Percentiles rank a stretch among this genome's conserved stretches.
These are phyloP conservation scores for Candida xyloterini DNA, from an alignment of 805 yeast genomes.

Conservation along the genomic window DNA sequence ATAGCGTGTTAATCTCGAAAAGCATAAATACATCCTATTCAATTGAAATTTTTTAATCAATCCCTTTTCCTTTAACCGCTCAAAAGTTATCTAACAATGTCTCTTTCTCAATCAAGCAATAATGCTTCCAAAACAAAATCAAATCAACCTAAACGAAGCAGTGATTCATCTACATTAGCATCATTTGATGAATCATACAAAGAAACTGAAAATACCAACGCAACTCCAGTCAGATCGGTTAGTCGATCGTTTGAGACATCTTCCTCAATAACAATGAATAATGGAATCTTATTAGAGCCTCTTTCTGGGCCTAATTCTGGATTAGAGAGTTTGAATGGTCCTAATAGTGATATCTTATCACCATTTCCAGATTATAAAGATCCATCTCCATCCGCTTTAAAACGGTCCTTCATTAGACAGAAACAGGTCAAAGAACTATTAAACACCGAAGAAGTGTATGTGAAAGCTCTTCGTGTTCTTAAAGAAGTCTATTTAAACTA, in stretches of 20 bases:
- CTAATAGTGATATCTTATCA: constrained; percentile 15
- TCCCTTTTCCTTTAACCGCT: constrained; percentile 1
- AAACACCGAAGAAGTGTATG: constrained; percentile 46
- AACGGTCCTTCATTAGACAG: constrained; percentile 26
- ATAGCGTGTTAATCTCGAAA: neutral
- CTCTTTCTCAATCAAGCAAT: constrained; percentile 3
- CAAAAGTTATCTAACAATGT: constrained; percentile 1
- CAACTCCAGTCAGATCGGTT: neutral
- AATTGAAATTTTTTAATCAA: neutral
- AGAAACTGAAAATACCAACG: constrained; percentile 3
- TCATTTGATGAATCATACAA: neutral
- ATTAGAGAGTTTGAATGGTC: constrained; percentile 7
- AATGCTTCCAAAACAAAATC: constrained; percentile 4
- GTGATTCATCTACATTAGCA: constrained; percentile 12
- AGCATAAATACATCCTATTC: constrained; percentile 1
- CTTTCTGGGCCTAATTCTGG: constrained; percentile 1
- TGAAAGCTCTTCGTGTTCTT: constrained; percentile 43
- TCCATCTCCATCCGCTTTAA: constrained; percentile 14
- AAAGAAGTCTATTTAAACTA: constrained; percentile 43
- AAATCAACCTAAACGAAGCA: constrained; percentile 2
- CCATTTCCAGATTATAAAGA: constrained; percentile 9
- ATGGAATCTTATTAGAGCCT: neutral
- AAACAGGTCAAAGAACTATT: constrained; percentile 42
- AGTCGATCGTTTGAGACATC: constrained; percentile 14
- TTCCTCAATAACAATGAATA: constrained; percentile 14